Conservation (phyloP, 2,329 filamentous ascomycete genomes). For the Diaporthe caulivora region DNA sequence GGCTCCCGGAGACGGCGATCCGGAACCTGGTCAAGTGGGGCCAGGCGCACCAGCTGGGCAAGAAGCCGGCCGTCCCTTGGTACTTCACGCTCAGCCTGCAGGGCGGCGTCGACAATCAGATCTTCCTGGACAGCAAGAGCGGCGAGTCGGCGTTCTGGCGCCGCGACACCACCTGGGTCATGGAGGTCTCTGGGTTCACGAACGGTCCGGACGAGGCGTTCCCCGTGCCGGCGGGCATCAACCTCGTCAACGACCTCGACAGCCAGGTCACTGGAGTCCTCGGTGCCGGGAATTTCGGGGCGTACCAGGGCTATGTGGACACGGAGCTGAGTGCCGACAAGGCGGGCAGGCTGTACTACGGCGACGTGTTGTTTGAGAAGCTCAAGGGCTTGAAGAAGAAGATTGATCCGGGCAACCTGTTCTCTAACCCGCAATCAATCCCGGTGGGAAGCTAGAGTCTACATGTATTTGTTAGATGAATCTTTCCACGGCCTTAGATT, state of each 20-base stretch:
- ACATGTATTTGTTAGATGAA: background rate
- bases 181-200: constrained; percentile 43
- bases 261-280: constrained; percentile 42
- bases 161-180: constrained; percentile 46
- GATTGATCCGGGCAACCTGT: constrained; percentile 45
- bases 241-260: constrained; percentile 43
- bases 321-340: constrained; percentile 43
- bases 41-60: constrained; percentile 37
- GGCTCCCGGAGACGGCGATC: constrained; percentile 41
- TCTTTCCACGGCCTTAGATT: too few relatives aligned
- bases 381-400: constrained; percentile 52
- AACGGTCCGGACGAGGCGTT: constrained; percentile 23
- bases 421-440: constrained; percentile 48
- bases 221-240: constrained; percentile 39
- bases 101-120: constrained; percentile 46
- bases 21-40: constrained; percentile 44
- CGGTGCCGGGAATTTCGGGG: constrained; percentile 41
- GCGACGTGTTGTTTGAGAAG: constrained; percentile 43
- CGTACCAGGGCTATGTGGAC: constrained; percentile 50
- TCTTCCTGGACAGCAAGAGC: constrained; percentile 40
- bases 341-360: constrained; percentile 47
- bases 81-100: constrained; percentile 48
- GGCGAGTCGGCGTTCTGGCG: constrained; percentile 44
- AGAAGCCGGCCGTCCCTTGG: constrained; percentile 43
- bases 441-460: background rate